Evolutionary conservation across 306 rosid species (phyloP).

Genomic region (Malus fusca): DNA sequence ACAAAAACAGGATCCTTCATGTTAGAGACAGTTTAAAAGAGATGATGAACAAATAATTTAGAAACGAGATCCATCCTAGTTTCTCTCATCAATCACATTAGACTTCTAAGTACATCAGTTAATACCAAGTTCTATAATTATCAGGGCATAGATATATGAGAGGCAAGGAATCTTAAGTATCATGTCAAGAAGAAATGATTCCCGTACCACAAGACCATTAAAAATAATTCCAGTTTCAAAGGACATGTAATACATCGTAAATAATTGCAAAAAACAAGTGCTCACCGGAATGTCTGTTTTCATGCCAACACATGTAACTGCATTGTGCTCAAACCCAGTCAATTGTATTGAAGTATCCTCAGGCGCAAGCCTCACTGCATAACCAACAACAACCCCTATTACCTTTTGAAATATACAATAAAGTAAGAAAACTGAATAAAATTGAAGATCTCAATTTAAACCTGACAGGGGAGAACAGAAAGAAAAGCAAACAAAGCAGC

Average conservation of each 20-base stretch:
- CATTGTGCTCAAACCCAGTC: not conserved
- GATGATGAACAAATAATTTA: not conserved
- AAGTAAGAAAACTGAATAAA: not conserved
- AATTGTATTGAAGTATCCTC: constrained; percentile 50
- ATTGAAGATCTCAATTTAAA: not conserved
- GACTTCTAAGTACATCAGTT: not conserved
- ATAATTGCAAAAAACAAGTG: constrained; percentile 3
- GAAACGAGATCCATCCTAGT: not conserved
- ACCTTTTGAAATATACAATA: not conserved
- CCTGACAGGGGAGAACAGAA: not conserved
- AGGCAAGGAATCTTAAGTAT: not conserved
- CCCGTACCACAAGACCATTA: not conserved
- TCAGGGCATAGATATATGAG: not conserved
- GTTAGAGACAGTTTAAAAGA: not conserved
- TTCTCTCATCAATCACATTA: not conserved
- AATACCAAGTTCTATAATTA: constrained; percentile 1
- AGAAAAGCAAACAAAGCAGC: not conserved
- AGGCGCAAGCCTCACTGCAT: constrained; percentile 90
- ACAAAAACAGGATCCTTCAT: not conserved
- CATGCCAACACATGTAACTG: constrained; percentile 91
- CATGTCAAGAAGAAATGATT: not conserved
- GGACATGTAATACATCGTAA: not conserved
- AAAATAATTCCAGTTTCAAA: not conserved
- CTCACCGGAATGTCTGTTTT: constrained; percentile 85
- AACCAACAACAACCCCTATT: constrained; percentile 13